These are phyloP conservation scores for Russula sp. DNA, from an alignment of 768 basidiomycete genomes.

Conservation along the genomic window DNA sequence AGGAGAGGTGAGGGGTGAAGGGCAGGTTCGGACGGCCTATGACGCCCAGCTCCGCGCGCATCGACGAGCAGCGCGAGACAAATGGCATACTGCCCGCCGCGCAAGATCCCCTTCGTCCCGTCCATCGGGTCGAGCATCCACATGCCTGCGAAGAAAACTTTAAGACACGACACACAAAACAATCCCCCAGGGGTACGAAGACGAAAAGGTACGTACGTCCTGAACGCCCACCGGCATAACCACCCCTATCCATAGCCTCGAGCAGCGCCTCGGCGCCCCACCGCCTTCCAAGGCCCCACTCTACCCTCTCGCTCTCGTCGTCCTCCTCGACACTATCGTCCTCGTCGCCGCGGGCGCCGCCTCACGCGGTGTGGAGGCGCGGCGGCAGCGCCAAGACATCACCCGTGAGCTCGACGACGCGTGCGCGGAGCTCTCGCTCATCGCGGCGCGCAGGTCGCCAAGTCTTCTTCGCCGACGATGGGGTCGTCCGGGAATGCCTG, in stretches of 20 bases:
- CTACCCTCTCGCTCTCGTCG: constrained; percentile 46
- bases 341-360: too few species aligned
- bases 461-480: constrained; percentile 95
- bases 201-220: constrained; percentile 36
- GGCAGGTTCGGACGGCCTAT: constrained; percentile 86
- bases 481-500: constrained; percentile 77
- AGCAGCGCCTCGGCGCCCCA: constrained; percentile 57
- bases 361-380: too few species aligned
- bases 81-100: constrained; percentile 57
- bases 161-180: neutral
- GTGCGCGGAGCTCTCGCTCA: constrained; percentile 36
- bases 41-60: constrained; percentile 47
- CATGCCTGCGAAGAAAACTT: constrained; percentile 25
- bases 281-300: constrained; percentile 70
- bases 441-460: constrained; percentile 55
- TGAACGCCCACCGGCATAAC: constrained; percentile 64
- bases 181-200: neutral
- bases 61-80: constrained; percentile 52
- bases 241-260: constrained; percentile 83
- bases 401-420: constrained; percentile 79
- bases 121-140: constrained; percentile 51
- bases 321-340: constrained; percentile 24
- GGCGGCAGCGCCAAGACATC: constrained; percentile 56
- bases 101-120: constrained; percentile 58
- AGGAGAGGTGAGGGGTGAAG: constrained; percentile 39